Evolutionary conservation across 1,284 basidiomycete species (phyloP).

Genomic region (Trametes pubescens): DNA sequence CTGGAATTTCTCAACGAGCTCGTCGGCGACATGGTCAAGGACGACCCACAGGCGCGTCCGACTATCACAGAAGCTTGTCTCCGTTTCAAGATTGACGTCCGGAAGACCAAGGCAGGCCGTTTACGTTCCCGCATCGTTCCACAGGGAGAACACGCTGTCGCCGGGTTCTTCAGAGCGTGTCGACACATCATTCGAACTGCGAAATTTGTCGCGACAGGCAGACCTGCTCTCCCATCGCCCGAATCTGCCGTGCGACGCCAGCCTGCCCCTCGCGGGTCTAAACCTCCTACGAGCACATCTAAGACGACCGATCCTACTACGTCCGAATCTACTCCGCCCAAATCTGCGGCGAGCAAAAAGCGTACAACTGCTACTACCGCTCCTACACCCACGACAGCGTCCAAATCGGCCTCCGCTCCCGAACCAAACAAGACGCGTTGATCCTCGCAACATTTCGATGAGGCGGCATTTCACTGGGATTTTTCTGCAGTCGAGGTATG

Average conservation of each 20-base stretch:
- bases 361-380: no score
- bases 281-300: neutral
- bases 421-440: no score
- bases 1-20: slow-evolving; percentile 33
- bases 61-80: slow-evolving; percentile 23
- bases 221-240: neutral
- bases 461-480: no score
- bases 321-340: no score
- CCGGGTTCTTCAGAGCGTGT: neutral
- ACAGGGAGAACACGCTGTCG: neutral
- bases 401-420: no score
- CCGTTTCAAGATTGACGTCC: slow-evolving; percentile 15
- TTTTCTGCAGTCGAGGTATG: no score
- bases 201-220: neutral
- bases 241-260: neutral
- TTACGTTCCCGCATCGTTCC: slow-evolving; percentile 9
- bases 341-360: no score
- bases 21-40: slow-evolving; percentile 31
- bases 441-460: no score
- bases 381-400: no score
- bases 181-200: neutral
- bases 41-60: slow-evolving; percentile 30
- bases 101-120: neutral
- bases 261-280: neutral
- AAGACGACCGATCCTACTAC: no score